phyloP scores from a whole-genome alignment of 2,329 filamentous ascomycete species.

The Pyricularia sp. region DNA sequence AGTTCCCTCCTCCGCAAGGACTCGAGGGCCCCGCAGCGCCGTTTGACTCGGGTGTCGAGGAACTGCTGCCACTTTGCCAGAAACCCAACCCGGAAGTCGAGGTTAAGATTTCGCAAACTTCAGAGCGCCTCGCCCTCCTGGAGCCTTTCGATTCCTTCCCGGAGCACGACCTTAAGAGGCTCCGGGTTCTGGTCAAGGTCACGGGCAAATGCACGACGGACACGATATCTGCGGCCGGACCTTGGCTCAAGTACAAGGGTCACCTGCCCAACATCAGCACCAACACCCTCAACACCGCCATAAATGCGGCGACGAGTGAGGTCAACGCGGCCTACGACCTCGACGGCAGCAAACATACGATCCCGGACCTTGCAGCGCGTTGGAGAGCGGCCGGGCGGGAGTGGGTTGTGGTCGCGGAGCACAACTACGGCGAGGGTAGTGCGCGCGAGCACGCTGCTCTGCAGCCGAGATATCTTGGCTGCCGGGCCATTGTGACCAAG shows the following conservation, averaged over 20 bases:
- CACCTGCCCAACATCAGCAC: conserved; percentile 96
- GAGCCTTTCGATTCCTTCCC: conserved; percentile 89
- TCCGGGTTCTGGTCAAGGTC: conserved; percentile 90
- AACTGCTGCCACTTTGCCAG: conserved; percentile 55
- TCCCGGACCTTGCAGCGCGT: conserved; percentile 75
- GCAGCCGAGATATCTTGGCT: conserved; percentile 75
- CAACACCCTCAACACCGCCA: conserved; percentile 92
- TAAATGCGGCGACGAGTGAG: conserved; percentile 86
- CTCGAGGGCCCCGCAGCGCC: conserved; percentile 49
- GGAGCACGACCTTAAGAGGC: conserved; percentile 57
- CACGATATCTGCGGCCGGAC: conserved; percentile 93
- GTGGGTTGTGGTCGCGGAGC: conserved; percentile 94
- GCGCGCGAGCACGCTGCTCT: conserved; percentile 84
- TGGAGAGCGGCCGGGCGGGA: conserved; percentile 70
- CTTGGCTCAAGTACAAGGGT: conserved; percentile 99
- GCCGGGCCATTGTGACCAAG: conserved; percentile 71
- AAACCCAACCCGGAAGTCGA: conserved; percentile 60
- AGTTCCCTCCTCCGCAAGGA: conserved; percentile 72
- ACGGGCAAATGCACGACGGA: conserved; percentile 98
- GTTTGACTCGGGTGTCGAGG: conserved; percentile 70
- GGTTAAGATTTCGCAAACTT: conserved; percentile 78
- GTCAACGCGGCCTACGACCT: conserved; percentile 88
- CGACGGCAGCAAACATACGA: conserved; percentile 64
- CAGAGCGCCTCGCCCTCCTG: conserved; percentile 79
- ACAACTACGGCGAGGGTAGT: conserved; percentile 85